Evolutionary conservation across 306 rosid genomes (phyloP).

Genomic region (Argentina anserina): DNA sequence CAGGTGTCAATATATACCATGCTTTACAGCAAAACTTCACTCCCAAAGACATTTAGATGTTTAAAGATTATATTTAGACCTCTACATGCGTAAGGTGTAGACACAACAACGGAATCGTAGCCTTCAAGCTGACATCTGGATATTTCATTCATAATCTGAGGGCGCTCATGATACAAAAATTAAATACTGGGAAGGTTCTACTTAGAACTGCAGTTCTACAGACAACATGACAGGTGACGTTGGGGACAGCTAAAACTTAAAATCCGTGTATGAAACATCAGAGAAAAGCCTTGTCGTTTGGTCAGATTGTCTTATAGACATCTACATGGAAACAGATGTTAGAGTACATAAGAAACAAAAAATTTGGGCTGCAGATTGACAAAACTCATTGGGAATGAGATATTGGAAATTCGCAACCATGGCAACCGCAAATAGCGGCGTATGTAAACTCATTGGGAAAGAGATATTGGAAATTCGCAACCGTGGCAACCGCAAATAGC

Average conservation of each 20-base stretch:
- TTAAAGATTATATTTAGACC: background rate
- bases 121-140: too few relatives aligned
- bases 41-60: background rate
- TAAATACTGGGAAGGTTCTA: background rate
- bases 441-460: too few relatives aligned
- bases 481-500: too few relatives aligned
- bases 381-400: background rate
- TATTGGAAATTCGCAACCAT: background rate
- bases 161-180: background rate
- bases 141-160: background rate
- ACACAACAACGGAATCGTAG: background rate
- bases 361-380: background rate
- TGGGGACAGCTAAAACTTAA: background rate
- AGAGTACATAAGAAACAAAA: background rate
- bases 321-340: background rate
- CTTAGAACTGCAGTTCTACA: background rate
- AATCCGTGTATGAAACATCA: background rate
- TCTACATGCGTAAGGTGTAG: background rate
- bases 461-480: too few relatives aligned
- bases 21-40: background rate
- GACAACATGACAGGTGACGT: background rate
- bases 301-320: background rate
- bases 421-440: background rate
- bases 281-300: background rate
- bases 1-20: slow-evolving; percentile 2